phyloP scores from a whole-genome alignment of 805 yeast species.

The Zygotorulaspora chibaensis region DNA sequence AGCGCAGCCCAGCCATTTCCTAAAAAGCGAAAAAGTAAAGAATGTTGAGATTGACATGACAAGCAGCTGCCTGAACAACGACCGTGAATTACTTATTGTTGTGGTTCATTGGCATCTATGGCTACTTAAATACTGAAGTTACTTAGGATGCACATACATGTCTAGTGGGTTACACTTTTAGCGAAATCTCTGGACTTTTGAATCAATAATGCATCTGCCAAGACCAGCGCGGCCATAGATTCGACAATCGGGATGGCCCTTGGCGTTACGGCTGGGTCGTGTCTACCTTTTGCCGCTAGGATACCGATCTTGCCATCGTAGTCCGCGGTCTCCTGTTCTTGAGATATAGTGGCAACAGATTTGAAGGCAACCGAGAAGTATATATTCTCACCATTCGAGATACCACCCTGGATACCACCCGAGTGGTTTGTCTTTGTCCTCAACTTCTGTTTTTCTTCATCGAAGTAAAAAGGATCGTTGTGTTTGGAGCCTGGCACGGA shows the following conservation, averaged over 20 bases:
- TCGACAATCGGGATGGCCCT: constrained; percentile 98
- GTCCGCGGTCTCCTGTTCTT: constrained; percentile 83
- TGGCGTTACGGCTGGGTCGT: constrained; percentile 97
- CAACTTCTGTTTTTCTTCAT: constrained; percentile 55
- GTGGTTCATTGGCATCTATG: no score
- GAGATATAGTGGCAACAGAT: constrained; percentile 95
- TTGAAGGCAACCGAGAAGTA: constrained; percentile 95
- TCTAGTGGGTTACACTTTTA: constrained; percentile 29
- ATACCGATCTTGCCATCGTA: constrained; percentile 87
- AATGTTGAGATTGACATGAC: constrained; percentile 1
- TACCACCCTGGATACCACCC: constrained; percentile 98
- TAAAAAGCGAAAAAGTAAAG: constrained; percentile 1
- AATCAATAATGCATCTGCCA: constrained; percentile 79
- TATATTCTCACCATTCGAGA: constrained; percentile 91
- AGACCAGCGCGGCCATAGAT: constrained; percentile 94
- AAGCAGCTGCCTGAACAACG: background rate
- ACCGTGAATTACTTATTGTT: background rate
- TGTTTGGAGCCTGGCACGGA: constrained; percentile 88
- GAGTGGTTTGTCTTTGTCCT: constrained; percentile 88
- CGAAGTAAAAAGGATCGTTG: constrained; percentile 78
- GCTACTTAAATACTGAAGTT: background rate
- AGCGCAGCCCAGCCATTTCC: constrained; percentile 12
- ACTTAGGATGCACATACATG: background rate
- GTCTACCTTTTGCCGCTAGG: constrained; percentile 95
- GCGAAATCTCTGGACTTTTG: constrained; percentile 80